Evolutionary conservation across 306 rosid genomes (phyloP).

Genomic region (Sicyos baderoa): DNA sequence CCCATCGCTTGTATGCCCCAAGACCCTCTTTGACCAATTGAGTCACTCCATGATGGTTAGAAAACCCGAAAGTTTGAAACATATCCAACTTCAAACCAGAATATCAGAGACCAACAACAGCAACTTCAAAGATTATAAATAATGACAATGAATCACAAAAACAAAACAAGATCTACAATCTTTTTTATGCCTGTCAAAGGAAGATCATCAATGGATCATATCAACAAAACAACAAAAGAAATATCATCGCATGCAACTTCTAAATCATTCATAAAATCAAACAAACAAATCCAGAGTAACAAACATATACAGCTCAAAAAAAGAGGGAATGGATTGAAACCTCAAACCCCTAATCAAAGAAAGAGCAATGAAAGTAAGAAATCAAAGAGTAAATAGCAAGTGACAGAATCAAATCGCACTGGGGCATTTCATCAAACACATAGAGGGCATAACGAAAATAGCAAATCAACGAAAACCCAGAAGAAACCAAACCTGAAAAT

Average conservation of each 20-base stretch:
- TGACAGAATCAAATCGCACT: neutral
- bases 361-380: neutral
- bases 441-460: neutral
- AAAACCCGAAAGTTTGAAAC: neutral
- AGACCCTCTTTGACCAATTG: no score
- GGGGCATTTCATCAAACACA: neutral
- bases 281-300: neutral
- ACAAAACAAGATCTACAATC: constrained; percentile 12
- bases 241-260: neutral
- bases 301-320: neutral
- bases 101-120: neutral
- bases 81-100: neutral
- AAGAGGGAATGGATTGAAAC: neutral
- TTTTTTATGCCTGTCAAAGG: neutral
- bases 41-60: no score
- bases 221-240: neutral
- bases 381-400: neutral
- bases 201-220: constrained; percentile 5
- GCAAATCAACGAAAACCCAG: neutral
- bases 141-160: neutral
- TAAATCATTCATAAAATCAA: neutral
- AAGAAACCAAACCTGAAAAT: constrained; percentile 15
- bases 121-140: neutral
- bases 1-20: no score
- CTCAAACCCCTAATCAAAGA: neutral